Evolutionary conservation across 1,284 basidiomycete species (phyloP), one percentile per base, ranked within the genome.

Genomic region (Leccinum subspadiceum): DNA sequence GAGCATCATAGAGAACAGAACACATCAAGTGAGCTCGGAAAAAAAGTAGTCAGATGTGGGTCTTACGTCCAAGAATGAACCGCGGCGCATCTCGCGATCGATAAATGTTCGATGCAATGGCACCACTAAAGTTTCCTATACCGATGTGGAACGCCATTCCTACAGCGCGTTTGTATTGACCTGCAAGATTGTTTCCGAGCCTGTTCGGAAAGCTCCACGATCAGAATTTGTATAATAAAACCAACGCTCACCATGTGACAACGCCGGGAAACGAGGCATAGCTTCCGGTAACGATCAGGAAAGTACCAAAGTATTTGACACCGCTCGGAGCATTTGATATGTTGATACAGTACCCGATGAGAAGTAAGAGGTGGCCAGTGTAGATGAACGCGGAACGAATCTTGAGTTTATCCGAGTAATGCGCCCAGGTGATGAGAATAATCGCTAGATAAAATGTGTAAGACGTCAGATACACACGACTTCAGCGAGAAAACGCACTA

Each of bases 241-340:
- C 13, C 2, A n/a, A 50, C 12, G 52, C 64, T 3, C 58, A 87
- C 89, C 89, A 92, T 17, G 85, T 79, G 9, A 89, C 78, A 4
- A 87, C 73, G 15, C 84, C 85, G 2, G 87, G 87, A 68, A 86
- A 81, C 0, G 80, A 77, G 2, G 81, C 80, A 63, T 90, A 90
- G 48, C 78, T 77, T 15, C 87, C 87, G 0, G 77, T 76, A 10
- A 87, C 85, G 54, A 80, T 79, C 58, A 86, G 79, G 76, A 84
- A 90, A 0, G 82, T 85, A 1, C 86, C 87, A 64, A 89, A 87
- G 68, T 89, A 89, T 71, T 89, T 89, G 24, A 76, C 81, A 0
- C 76, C 76, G 12, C 70, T 61, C 5, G 75, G 50, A 3, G 68
- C 76, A 31, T 76, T 58, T 0, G 78, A 69, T 29, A 89, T 84